Evolutionary conservation across 768 basidiomycete genomes (phyloP).

Genomic region (Pulveroboletus sp.): DNA sequence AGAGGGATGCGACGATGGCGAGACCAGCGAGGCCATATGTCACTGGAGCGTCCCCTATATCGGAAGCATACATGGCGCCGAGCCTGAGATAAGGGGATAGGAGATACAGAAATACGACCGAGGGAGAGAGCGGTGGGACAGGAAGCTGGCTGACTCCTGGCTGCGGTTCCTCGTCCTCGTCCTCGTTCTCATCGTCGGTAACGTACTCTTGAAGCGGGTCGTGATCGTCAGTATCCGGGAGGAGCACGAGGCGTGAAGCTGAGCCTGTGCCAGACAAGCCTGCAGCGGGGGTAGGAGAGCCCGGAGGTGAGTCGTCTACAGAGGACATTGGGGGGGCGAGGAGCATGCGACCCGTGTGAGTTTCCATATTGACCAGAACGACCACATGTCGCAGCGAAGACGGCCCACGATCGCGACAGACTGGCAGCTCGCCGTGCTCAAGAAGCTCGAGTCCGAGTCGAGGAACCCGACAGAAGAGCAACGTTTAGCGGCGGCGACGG

Average conservation of each 20-base stretch:
- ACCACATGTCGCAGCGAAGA: constrained; percentile 10
- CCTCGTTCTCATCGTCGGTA: constrained; percentile 41
- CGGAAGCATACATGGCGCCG: constrained; percentile 61
- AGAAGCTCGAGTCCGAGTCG: constrained; percentile 19
- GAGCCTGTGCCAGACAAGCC: constrained; percentile 34
- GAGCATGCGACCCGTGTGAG: constrained; percentile 12
- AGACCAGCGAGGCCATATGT: constrained; percentile 48
- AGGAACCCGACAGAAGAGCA: constrained; percentile 24
- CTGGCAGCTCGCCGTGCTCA: constrained; percentile 32
- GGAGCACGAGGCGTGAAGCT: constrained; percentile 58
- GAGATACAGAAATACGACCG: constrained; percentile 64
- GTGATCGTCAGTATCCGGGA: constrained; percentile 50
- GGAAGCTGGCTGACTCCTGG: constrained; percentile 5
- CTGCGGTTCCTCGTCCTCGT: constrained; percentile 32
- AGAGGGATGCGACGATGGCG: constrained; percentile 50
- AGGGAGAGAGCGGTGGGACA: constrained; percentile 51
- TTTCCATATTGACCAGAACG: constrained; percentile 1
- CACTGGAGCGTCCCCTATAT: constrained; percentile 41
- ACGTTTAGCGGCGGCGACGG: constrained; percentile 16
- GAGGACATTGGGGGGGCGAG: constrained; percentile 13
- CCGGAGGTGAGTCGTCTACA: constrained; percentile 10
- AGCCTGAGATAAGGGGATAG: constrained; percentile 65
- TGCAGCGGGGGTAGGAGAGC: background rate
- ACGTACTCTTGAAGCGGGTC: constrained; percentile 31
- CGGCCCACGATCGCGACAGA: constrained; percentile 18